A percentile compares a stretch with the other conserved stretches of the same genome.
Conservation (phyloP, 2,329 filamentous ascomycete species). For the Colletotrichum phormii region DNA sequence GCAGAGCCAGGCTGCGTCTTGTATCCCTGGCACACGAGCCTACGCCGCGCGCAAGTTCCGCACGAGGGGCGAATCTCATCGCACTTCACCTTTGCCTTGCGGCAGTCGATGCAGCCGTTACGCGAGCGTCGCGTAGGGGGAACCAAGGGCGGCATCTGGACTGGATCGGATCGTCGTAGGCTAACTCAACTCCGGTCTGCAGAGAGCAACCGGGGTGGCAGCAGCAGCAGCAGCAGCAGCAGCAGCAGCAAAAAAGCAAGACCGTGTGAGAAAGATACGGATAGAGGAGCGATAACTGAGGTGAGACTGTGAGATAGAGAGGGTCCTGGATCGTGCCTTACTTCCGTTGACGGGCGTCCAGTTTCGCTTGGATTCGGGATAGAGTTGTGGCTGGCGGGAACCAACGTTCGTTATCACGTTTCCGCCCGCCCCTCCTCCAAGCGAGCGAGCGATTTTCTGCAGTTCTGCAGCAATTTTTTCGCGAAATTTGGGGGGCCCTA, state of each 20-base stretch:
- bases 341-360: neutral
- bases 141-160: constrained; percentile 14
- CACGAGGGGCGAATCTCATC: constrained; percentile 45
- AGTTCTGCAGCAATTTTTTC: neutral
- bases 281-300: neutral
- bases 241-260: no score
- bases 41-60: constrained; percentile 47
- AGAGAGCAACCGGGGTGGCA: neutral
- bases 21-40: constrained; percentile 46
- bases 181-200: neutral
- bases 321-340: neutral
- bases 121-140: constrained; percentile 40
- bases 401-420: neutral
- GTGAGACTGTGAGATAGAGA: neutral
- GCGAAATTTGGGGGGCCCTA: neutral
- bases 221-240: neutral
- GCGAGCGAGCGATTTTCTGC: neutral
- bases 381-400: neutral
- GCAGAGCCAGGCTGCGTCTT: constrained; percentile 16
- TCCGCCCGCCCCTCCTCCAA: neutral
- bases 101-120: constrained; percentile 48
- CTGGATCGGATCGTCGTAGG: neutral
- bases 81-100: constrained; percentile 47
- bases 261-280: neutral
- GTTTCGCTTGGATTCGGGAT: neutral